phyloP scores from a whole-genome alignment of 371 early-diverging fungal genomes.

The Mortierella sp. region DNA sequence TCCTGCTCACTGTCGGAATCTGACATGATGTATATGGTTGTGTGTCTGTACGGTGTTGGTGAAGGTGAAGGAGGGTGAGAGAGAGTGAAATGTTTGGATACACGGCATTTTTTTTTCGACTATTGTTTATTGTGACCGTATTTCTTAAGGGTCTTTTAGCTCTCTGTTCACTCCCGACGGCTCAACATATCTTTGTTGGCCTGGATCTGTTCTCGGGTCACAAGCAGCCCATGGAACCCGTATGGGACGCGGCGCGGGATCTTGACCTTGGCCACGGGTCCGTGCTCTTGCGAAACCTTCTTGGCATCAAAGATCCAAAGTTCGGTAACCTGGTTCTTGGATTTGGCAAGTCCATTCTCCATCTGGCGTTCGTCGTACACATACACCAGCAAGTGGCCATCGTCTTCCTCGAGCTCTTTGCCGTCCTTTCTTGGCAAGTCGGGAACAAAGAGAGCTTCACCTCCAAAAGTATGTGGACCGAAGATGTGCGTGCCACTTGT shows the following conservation, averaged over 20 bases:
- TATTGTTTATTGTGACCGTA: constrained; percentile 2
- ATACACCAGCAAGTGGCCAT: constrained; percentile 36
- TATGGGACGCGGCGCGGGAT: constrained; percentile 48
- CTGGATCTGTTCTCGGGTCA: constrained; percentile 37
- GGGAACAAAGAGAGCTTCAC: constrained; percentile 41
- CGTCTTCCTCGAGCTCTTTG: constrained; percentile 33
- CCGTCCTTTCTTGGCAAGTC: constrained; percentile 14
- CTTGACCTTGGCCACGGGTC: constrained; percentile 31
- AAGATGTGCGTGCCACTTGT: constrained; percentile 8
- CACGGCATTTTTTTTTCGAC: constrained; percentile 9
- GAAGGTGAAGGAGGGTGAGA: background rate
- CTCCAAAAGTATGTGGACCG: constrained; percentile 11
- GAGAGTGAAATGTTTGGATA: too few relatives aligned
- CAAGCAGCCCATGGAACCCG: constrained; percentile 41
- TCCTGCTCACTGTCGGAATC: constrained; percentile 49
- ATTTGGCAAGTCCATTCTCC: constrained; percentile 19
- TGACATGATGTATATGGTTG: constrained; percentile 25
- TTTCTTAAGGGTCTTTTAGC: background rate
- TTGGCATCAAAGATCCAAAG: constrained; percentile 49
- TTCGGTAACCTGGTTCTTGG: constrained; percentile 32
- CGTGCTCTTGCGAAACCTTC: constrained; percentile 19
- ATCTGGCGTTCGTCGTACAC: constrained; percentile 45
- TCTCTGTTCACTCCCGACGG: background rate
- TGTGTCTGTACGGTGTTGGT: background rate
- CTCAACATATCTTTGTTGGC: constrained; percentile 12